Percentiles rank a stretch among this genome's conserved stretches.
Conservation (phyloP, 495 filamentous ascomycete species). For the Pseudoneurospora amorphoporcata region DNA sequence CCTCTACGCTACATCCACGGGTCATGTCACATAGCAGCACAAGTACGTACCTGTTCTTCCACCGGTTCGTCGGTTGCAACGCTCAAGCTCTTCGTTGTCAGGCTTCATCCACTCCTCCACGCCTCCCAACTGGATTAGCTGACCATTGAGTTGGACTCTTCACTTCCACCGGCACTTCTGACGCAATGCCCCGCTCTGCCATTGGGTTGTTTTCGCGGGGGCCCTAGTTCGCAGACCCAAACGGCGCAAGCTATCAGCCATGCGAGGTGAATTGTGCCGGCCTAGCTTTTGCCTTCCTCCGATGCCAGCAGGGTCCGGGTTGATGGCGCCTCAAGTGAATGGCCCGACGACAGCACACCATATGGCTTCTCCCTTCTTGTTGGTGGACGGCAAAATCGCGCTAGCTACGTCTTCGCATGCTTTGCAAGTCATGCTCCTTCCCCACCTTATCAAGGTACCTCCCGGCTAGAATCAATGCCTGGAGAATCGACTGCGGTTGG, state of each 20-base stretch:
- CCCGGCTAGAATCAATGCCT: not conserved
- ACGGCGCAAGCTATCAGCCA: slow-evolving; percentile 4
- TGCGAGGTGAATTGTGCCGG: slow-evolving; percentile 9
- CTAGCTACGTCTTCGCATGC: slow-evolving; percentile 18
- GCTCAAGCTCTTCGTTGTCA: not conserved
- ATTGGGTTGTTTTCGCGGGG: slow-evolving; percentile 4
- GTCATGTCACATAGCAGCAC: not conserved
- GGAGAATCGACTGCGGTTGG: not conserved
- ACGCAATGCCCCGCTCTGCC: slow-evolving; percentile 11
- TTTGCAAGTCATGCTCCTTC: slow-evolving; percentile 22
- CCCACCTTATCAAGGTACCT: slow-evolving; percentile 7
- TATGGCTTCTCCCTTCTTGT: slow-evolving; percentile 7
- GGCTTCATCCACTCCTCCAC: not conserved
- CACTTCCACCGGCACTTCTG: slow-evolving; percentile 2
- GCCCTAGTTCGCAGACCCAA: not conserved
- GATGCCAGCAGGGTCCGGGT: slow-evolving; percentile 16
- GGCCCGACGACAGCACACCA: slow-evolving; percentile 10
- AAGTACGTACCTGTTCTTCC: not conserved
- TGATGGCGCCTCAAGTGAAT: slow-evolving; percentile 12
- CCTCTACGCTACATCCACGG: not conserved
- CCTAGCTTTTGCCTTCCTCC: slow-evolving; percentile 6
- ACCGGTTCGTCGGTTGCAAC: not conserved
- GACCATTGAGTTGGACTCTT: not conserved
- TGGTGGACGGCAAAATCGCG: slow-evolving; percentile 7
- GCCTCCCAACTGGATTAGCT: not conserved